Evolutionary conservation across 148 eudicot species (phyloP).

Genomic region (Diospyros kaki): DNA sequence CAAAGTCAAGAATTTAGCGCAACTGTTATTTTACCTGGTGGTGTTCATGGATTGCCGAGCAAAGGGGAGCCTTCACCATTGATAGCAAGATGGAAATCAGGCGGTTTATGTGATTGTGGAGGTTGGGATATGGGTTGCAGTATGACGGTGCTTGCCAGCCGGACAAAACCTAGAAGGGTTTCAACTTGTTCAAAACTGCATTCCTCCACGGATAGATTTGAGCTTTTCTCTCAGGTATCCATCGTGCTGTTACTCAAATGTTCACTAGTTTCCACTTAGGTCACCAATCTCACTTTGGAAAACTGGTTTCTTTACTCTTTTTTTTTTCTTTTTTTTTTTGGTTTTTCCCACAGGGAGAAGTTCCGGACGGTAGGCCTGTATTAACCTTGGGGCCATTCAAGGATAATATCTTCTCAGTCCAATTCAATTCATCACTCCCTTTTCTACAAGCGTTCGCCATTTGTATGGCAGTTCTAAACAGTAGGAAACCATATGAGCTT

Average conservation of each 20-base stretch:
- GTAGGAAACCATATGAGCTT: conserved; percentile 43
- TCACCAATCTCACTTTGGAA: neutral
- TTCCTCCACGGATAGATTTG: conserved; percentile 28
- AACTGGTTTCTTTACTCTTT: no score
- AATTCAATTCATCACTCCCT: conserved; percentile 59
- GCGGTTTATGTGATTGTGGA: conserved; percentile 90
- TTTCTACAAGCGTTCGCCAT: conserved; percentile 77
- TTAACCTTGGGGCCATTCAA: conserved; percentile 57
- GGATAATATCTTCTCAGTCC: conserved; percentile 63
- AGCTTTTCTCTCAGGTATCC: conserved; percentile 63
- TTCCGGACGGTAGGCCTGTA: conserved; percentile 27
- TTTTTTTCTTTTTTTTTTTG: neutral
- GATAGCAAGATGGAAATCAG: conserved; percentile 72
- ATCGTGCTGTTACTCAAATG: conserved; percentile 6
- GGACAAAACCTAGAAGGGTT: conserved; percentile 20
- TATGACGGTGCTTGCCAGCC: conserved; percentile 42
- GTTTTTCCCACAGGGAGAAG: conserved; percentile 42
- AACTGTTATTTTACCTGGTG: conserved; percentile 82
- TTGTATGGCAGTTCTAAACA: conserved; percentile 51
- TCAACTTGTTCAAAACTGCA: conserved; percentile 20
- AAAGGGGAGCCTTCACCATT: conserved; percentile 73
- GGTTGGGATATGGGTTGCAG: conserved; percentile 98
- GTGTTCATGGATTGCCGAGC: conserved; percentile 69
- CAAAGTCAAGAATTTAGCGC: conserved; percentile 17
- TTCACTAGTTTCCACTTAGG: neutral